Conservation (phyloP, 2,329 filamentous ascomycete species). For the Cladosporium sp. region DNA sequence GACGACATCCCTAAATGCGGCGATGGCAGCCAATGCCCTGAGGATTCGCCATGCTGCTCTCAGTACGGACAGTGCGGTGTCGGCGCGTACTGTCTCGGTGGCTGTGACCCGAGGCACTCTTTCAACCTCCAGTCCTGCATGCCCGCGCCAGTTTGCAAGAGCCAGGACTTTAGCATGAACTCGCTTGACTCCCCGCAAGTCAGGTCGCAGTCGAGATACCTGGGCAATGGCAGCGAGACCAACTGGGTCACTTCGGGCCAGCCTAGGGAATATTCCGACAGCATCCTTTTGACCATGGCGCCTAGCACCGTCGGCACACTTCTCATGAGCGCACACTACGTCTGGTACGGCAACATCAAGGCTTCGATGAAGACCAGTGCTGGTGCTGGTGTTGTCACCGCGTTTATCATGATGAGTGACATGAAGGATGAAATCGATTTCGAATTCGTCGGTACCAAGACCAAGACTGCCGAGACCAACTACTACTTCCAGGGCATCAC, state of each 20-base stretch:
- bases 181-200: slow-evolving; percentile 59
- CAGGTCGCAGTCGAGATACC: slow-evolving; percentile 69
- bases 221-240: slow-evolving; percentile 71
- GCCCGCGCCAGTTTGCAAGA: slow-evolving; percentile 76
- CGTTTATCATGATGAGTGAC: slow-evolving; percentile 91
- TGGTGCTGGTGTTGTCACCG: slow-evolving; percentile 86
- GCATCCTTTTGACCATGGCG: slow-evolving; percentile 80
- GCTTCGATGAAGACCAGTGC: slow-evolving; percentile 79
- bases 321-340: slow-evolving; percentile 75
- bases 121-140: slow-evolving; percentile 79
- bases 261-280: slow-evolving; percentile 61
- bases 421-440: slow-evolving; percentile 99
- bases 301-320: slow-evolving; percentile 80
- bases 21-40: slow-evolving; percentile 27
- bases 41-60: slow-evolving; percentile 33
- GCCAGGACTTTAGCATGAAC: slow-evolving; percentile 67
- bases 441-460: slow-evolving; percentile 82
- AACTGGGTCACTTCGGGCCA: slow-evolving; percentile 89
- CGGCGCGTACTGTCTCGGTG: slow-evolving; percentile 91
- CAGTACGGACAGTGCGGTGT: slow-evolving; percentile 88
- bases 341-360: slow-evolving; percentile 95
- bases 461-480: slow-evolving; percentile 79
- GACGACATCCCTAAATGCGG: slow-evolving; percentile 24
- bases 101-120: slow-evolving; percentile 85
- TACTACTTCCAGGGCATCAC: slow-evolving; percentile 95